A percentile compares a stretch with the other conserved stretches of the same genome.
Conservation (phyloP, 2,329 filamentous ascomycete species). For the Graphilbum fragrans region DNA sequence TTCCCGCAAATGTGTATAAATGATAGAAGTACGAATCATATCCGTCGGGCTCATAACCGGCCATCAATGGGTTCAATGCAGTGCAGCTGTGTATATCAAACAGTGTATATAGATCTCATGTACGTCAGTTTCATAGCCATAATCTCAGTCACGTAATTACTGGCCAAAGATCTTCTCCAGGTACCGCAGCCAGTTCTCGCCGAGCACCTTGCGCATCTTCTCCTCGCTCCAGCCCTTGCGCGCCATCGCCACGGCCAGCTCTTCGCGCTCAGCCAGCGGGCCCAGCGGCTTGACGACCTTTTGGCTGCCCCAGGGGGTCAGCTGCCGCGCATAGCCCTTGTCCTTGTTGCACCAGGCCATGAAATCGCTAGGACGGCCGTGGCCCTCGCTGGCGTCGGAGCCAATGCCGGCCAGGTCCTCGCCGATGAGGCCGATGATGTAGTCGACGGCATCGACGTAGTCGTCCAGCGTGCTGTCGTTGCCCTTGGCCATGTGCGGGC, state of each 20-base stretch:
- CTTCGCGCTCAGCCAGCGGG: constrained; percentile 19
- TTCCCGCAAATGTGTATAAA: too few relatives aligned
- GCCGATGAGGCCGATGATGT: constrained; percentile 22
- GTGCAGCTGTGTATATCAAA: too few relatives aligned
- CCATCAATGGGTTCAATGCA: too few relatives aligned
- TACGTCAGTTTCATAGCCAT: background rate
- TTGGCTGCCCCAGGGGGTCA: constrained; percentile 26
- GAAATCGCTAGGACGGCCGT: constrained; percentile 24
- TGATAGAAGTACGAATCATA: too few relatives aligned
- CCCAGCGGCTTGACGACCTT: constrained; percentile 27
- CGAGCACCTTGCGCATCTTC: constrained; percentile 25
- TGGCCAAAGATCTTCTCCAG: constrained; percentile 20
- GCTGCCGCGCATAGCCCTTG: constrained; percentile 23
- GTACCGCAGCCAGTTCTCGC: constrained; percentile 25
- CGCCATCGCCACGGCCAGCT: constrained; percentile 24
- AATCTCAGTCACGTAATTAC: background rate
- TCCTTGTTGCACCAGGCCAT: constrained; percentile 28
- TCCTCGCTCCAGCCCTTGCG: constrained; percentile 22
- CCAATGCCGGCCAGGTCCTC: constrained; percentile 24
- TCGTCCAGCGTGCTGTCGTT: constrained; percentile 28
- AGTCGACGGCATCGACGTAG: constrained; percentile 26
- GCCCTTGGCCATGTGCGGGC: constrained; percentile 24
- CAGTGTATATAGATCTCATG: too few relatives aligned
- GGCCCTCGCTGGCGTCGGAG: constrained; percentile 25
- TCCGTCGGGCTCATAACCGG: too few relatives aligned